Evolutionary conservation across 306 rosid genomes (phyloP).

Genomic region (Hylodesmum podocarpum): DNA sequence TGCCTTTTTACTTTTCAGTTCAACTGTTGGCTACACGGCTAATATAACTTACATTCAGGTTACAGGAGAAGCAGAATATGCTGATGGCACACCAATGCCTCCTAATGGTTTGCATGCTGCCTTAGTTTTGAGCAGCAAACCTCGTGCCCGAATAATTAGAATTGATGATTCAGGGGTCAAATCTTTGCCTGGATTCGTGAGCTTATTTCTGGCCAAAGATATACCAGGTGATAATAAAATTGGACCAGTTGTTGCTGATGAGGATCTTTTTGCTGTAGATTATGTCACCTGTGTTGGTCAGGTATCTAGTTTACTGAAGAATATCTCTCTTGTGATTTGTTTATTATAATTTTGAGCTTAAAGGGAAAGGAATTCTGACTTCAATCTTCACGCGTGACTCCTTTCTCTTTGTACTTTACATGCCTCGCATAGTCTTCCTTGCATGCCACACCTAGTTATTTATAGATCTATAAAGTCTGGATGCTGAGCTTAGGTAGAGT

Average conservation of each 20-base stretch:
- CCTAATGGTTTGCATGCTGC: slow-evolving; percentile 83
- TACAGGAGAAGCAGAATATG: slow-evolving; percentile 92
- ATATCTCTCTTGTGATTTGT: neutral
- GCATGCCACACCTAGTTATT: neutral
- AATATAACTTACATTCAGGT: slow-evolving; percentile 55
- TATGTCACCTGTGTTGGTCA: slow-evolving; percentile 89
- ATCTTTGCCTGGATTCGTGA: slow-evolving; percentile 74
- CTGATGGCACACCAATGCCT: slow-evolving; percentile 72
- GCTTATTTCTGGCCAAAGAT: slow-evolving; percentile 69
- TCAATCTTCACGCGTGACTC: neutral
- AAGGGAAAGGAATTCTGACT: slow-evolving; percentile 24
- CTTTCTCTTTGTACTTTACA: neutral
- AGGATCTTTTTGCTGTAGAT: slow-evolving; percentile 82
- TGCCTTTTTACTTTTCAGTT: slow-evolving; percentile 11
- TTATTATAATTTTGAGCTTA: slow-evolving; percentile 9
- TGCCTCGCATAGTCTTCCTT: neutral
- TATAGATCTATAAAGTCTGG: neutral
- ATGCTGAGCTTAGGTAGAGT: slow-evolving; percentile 14
- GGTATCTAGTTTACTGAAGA: slow-evolving; percentile 53
- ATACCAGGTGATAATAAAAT: slow-evolving; percentile 69
- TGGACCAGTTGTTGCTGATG: slow-evolving; percentile 75
- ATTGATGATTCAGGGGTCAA: slow-evolving; percentile 67
- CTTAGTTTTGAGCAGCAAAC: slow-evolving; percentile 77
- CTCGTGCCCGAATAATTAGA: slow-evolving; percentile 82
- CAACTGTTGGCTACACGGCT: slow-evolving; percentile 21